phyloP scores from a whole-genome alignment of 139 green algal species.

The Astrephomene gubernaculifera region DNA sequence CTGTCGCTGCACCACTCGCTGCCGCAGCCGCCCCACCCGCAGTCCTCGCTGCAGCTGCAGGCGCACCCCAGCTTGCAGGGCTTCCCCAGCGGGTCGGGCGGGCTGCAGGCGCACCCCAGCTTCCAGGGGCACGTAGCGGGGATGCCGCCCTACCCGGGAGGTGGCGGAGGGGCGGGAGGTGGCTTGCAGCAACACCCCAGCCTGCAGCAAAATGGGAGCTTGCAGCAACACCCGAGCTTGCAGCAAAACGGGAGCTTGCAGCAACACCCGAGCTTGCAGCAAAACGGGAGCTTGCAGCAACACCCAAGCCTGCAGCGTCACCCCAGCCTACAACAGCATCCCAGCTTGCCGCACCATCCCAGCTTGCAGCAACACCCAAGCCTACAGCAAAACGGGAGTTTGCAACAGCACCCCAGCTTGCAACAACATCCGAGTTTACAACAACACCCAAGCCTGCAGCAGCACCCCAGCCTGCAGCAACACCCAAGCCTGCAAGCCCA shows the following conservation, averaged over 20 bases:
- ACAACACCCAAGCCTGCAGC: not conserved
- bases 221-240: too few species aligned
- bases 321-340: not conserved
- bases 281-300: too few species aligned
- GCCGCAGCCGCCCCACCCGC: constrained; percentile 12
- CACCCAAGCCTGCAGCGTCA: too few species aligned
- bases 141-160: too few species aligned
- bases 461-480: not conserved
- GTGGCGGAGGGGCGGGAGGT: too few species aligned
- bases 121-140: not conserved
- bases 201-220: too few species aligned
- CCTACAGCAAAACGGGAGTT: not conserved
- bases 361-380: not conserved
- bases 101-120: not conserved
- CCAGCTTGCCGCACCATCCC: constrained; percentile 2
- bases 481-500: constrained; percentile 7
- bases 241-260: too few species aligned
- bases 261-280: too few species aligned
- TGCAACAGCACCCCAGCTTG: not conserved
- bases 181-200: too few species aligned
- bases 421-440: constrained; percentile 3
- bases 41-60: not conserved
- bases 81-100: not conserved
- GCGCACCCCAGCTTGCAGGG: constrained; percentile 5
- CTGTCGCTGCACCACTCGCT: constrained; percentile 27